Conservation (phyloP, 805 yeast species). For the Lachancea quebecensis region DNA sequence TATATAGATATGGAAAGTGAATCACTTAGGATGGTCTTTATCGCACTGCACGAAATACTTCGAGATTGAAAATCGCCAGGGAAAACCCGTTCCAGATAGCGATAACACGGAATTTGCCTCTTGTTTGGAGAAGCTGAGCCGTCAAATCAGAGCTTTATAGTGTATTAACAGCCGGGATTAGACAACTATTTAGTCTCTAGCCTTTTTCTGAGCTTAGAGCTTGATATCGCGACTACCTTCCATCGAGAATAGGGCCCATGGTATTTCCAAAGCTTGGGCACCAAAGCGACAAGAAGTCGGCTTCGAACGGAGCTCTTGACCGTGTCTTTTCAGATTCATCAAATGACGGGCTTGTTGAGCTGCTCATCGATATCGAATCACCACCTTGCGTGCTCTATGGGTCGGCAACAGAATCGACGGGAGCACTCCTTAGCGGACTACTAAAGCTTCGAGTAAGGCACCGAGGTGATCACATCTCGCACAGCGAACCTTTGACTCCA, state of each 20-base stretch:
- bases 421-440: constrained; percentile 79
- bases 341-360: constrained; percentile 34
- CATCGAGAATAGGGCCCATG: constrained; percentile 5
- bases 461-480: constrained; percentile 16
- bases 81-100: no score
- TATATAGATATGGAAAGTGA: no score
- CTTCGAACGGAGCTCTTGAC: constrained; percentile 6
- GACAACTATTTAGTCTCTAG: neutral
- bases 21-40: no score
- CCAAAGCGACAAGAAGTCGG: constrained; percentile 4
- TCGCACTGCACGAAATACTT: no score
- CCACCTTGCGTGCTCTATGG: constrained; percentile 92
- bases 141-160: no score
- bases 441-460: constrained; percentile 49
- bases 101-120: no score
- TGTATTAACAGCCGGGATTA: no score
- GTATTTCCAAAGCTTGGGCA: constrained; percentile 14
- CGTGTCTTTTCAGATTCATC: constrained; percentile 7
- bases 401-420: constrained; percentile 65
- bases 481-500: constrained; percentile 14
- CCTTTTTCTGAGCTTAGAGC: neutral
- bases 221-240: neutral
- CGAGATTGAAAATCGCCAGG: no score
- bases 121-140: no score
- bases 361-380: constrained; percentile 67